Base-by-base conservation (phyloP, 2,329 filamentous ascomycete species). In the Cryoendolithus antarcticus region DNA sequence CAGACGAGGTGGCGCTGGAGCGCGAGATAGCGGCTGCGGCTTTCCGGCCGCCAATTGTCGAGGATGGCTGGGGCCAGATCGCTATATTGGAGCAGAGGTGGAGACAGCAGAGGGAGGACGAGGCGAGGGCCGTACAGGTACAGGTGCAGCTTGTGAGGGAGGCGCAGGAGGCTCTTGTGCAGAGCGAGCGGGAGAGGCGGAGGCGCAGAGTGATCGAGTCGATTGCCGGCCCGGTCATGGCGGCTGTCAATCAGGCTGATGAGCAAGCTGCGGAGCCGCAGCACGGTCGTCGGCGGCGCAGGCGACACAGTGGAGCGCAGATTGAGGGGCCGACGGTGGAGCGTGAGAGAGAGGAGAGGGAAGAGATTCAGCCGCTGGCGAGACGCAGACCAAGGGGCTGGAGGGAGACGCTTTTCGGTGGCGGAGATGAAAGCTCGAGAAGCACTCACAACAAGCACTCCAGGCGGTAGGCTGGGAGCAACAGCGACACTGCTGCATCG, bases 121-220 rank as follows among this genome's bases (percentile, higher is more conserved):
- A 21, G 19, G 6, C 19, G 31, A 40, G 38, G 12, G 38, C 38
- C 3, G 35, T 36, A 4, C 34, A 40, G 10, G 30, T 40, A 29
- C 38, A 40, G 33, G 32, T 40, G 30, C 33, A 27, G 15, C 29
- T 40, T 19, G 38, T 40, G 30, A 34, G 37, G 6, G 34, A 36
- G 11, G 9, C 34, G n/a, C n/a, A 30, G 24, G 24, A 29, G 11
- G n/a, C 24, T 3, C 10, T 9, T 6, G 32, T 8, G 15, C 9
- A 19, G 34, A 21, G 9, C 3, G 33, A 19, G n/a, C 5, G 8
- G 21, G 33, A 35, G 33, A 11, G 33, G 13, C 15, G 21, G 33
- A 19, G 13, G 3, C 9, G 3, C n/a, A 24, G 33, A 9, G 19
- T 10, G n/a, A 24, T 35, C 10, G 15, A 19, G 12, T 15, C 27